Percentiles rank a stretch among this genome's conserved stretches.
Conservation (phyloP, 2,329 filamentous ascomycete species). For the Ophiostoma triangulosporum region DNA sequence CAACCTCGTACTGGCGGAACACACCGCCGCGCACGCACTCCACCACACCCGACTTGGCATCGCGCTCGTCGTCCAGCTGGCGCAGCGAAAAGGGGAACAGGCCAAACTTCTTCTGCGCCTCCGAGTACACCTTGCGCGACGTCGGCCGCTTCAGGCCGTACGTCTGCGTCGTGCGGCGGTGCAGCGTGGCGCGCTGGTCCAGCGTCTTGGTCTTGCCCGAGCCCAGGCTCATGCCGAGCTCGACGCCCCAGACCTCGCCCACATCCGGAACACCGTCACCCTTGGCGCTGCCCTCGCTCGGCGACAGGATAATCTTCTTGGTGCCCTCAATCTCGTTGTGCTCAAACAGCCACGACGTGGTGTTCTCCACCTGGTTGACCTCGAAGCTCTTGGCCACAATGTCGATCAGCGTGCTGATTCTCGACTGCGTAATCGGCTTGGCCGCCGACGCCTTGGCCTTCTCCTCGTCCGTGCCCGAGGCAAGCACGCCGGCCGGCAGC, state of each 20-base stretch:
- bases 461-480: conserved; percentile 78
- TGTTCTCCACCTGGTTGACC: conserved; percentile 91
- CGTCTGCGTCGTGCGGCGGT: conserved; percentile 83
- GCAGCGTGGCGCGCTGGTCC: conserved; percentile 76
- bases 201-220: conserved; percentile 90
- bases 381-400: conserved; percentile 86
- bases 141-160: conserved; percentile 90
- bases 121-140: conserved; percentile 81
- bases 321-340: conserved; percentile 92
- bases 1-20: conserved; percentile 89
- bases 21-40: conserved; percentile 92
- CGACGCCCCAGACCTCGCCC: conserved; percentile 94
- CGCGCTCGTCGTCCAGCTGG: conserved; percentile 91
- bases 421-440: conserved; percentile 72
- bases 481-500: conserved; percentile 76
- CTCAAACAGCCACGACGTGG: conserved; percentile 92
- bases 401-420: conserved; percentile 79
- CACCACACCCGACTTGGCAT: conserved; percentile 88
- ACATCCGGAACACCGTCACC: conserved; percentile 81
- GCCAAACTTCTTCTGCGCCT: conserved; percentile 94
- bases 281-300: conserved; percentile 76
- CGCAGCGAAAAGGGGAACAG: conserved; percentile 95
- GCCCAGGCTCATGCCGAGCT: conserved; percentile 83
- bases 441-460: conserved; percentile 77
- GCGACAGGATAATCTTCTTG: conserved; percentile 94